Evolutionary conservation across 2,329 filamentous ascomycete genomes (phyloP), one percentile per base, ranked within the genome.

Genomic region (Curvularia verruculosa): DNA sequence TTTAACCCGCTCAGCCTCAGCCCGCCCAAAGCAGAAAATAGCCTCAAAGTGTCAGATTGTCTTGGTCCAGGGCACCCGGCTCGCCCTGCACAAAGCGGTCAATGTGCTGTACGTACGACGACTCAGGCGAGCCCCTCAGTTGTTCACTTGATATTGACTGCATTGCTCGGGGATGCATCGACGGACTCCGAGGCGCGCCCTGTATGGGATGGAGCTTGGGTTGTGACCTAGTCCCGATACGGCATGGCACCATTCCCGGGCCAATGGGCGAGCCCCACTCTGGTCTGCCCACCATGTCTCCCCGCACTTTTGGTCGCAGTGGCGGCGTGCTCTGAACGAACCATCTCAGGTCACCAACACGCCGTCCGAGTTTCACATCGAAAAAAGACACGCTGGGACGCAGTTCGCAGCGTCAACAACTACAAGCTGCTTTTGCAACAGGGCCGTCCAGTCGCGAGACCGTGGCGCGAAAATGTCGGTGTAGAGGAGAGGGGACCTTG

Each of bases 391-490:
- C 6, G 28, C 2, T n/a, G 28, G 3, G 28, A 31, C 10, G 44
- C 13, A 2, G 19, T 49, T 31, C 15, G 41, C 31, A 8, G 9
- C 41, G 10, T 28, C 1, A 12, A n/a, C 19, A 7, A 21, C n/a
- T 6, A 18, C 26, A 43, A 34, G 10, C 19, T 26, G 36, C 41
- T 26, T 41, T 44, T 21, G 49, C 21, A 29, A 49, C n/a, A 23
- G 37, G 12, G 29, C 15, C 37, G 15, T 7, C 26, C 28, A 26
- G 29, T 21, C 34, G 19, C 31, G n/a, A 19, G n/a, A 41, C 15
- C 26, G 43, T 29, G 46, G 40, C 41, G 54, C 53, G 28, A 60
- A 54, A 66, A 64, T 66, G 63, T 66, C 63, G 63, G 63, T 66
- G 63, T 58, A 40, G 28, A 12, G 9, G 28, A 40, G 28, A 12